Base-by-base conservation (phyloP, 1,284 basidiomycete species). In the Puccinia novopanici region DNA sequence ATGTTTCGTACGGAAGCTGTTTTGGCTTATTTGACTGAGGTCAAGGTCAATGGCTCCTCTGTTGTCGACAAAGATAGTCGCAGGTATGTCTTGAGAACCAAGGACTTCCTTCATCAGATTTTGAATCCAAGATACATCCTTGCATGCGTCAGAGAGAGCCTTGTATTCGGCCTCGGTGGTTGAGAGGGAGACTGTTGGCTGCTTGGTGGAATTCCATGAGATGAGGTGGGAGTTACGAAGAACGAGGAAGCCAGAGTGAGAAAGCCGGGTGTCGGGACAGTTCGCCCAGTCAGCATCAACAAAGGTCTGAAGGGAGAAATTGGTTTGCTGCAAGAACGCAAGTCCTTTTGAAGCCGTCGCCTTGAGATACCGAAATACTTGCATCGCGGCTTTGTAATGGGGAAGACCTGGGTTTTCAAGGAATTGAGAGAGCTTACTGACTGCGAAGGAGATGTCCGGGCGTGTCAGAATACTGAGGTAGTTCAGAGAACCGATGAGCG, bases 131-230 rank as follows among this genome's bases (percentile, higher is more conserved):
- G 27, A 10, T 5, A 34, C 40, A 27, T 71, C 68, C 19, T 50
- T 71, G 24, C 6, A 24, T 42, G 68, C 15, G 24, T 71, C 68
- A 6, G 30, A 71, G 27, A 50, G 42, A 6, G 73, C 54, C 42
- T 75, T 75, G 57, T 61, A 75, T n/a, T 75, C 73, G 5, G 55
- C 73, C 48, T 75, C 73, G 3, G 54, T 75, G 5, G 57, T n/a
- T 3, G 55, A 45, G 3, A 61, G 54, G 3, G 57, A 59, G 5
- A 75, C 73, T 19, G 73, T 75, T 30, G 3, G 3, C 55, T 61
- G 73, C 24, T 75, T 75, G 27, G 22, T 12, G 30, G 19, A 63
- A 2, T 48, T 42, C 73, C 73, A 71, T 3, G 48, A 71, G 19
- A 50, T 71, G 27, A 71, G 2, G 13, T 71, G 37, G 24, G 3